Conservation (phyloP, 305 asterid species). For the Fraxinus sp. region DNA sequence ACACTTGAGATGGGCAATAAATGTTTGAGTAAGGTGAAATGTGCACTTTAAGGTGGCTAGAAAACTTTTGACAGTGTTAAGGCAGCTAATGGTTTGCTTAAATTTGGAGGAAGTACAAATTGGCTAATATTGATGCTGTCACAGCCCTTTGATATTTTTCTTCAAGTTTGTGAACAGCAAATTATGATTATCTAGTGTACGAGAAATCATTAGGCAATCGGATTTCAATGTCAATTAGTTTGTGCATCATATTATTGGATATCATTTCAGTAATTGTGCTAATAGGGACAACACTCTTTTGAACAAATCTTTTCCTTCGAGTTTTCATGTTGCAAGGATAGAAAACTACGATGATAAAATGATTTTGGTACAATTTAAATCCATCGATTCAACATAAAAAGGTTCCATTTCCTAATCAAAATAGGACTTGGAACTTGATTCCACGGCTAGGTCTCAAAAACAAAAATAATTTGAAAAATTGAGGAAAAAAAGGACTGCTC, state of each 20-base stretch:
- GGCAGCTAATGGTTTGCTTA: constrained; percentile 48
- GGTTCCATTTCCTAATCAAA: background rate
- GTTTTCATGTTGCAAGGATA: background rate
- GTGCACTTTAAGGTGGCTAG: background rate
- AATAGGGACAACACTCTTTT: background rate
- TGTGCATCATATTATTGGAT: background rate
- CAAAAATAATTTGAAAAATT: background rate
- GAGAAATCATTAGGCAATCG: background rate
- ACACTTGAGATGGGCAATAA: constrained; percentile 15
- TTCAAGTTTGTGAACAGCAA: constrained; percentile 23
- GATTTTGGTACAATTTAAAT: background rate
- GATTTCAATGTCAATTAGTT: constrained; percentile 1
- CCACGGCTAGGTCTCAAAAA: background rate
- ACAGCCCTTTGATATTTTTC: constrained; percentile 16
- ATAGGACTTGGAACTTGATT: background rate
- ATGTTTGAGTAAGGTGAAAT: constrained; percentile 25
- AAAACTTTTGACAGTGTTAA: constrained; percentile 31
- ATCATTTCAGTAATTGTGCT: background rate
- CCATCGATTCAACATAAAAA: background rate
- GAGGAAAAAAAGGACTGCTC: background rate
- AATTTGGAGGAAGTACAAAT: constrained; percentile 35
- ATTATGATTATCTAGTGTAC: background rate
- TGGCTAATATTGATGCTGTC: constrained; percentile 21
- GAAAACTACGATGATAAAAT: background rate
- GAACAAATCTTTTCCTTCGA: background rate